Base-by-base conservation (phyloP, 495 filamentous ascomycete genomes). In the Aspergillus olivimuriae region DNA sequence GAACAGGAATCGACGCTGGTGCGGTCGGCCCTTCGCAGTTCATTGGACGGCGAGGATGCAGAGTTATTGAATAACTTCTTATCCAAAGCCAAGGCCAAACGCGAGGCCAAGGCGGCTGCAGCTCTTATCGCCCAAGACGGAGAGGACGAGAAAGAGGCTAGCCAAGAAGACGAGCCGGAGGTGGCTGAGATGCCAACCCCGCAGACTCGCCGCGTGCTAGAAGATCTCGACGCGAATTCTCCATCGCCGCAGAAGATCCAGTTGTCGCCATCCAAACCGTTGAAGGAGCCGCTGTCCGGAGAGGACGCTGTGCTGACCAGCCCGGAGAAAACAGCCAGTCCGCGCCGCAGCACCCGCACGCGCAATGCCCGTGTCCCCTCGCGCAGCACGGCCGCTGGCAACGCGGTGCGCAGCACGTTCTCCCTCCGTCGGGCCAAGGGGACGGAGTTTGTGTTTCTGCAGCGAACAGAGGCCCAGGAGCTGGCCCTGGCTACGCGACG, bases 31-130 rank as follows among this genome's bases (percentile, higher is more conserved):
- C 51, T 70, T 4, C 58, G 65, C 38, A 71, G 64, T 52, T 68
- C 67, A 15, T 48, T 70, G n/a, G 66, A 66, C 39, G 67, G 73
- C 47, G 75, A 79, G 39, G 78, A 83, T 60, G 76, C 77, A 2
- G 76, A 63, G 36, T 50, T 82, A 16, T 68, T 84, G 18, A 79
- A 77, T 48, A 73, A 76, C 38, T 84, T 83, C 52, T 61, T 84
- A 22, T 76, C 68, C 42, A 76, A 73, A 34, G 78, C 78, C 12
- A 74, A 75, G 43, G 74, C 77, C 8, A 82, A 71, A 51, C 79
- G 78, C 48, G 75, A 72, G 21, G 76, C 69, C 48, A 77, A 75
- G 50, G 53, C n/a, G n/a, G n/a, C 53, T 12, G 50, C 49, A 9
- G 52, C 48, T 10, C 56, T 55, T 17, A 59, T 62, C 7, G 38